Evolutionary conservation across 2,329 filamentous ascomycete genomes (phyloP).

Genomic region (Lojkania enalia): DNA sequence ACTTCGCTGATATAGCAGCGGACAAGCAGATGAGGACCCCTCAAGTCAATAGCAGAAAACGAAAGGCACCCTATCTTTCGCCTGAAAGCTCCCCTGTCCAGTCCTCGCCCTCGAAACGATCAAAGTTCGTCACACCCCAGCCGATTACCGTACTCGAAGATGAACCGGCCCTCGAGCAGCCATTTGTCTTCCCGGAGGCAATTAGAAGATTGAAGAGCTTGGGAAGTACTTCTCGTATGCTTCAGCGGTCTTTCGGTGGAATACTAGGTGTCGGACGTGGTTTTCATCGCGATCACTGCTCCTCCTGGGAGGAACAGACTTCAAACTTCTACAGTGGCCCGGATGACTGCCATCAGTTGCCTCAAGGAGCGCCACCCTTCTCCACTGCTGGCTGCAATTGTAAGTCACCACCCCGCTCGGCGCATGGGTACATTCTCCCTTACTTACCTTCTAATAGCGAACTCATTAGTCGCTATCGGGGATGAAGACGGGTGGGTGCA

Average conservation of each 20-base stretch:
- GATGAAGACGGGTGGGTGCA: conserved; percentile 70
- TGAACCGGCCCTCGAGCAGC: conserved; percentile 27
- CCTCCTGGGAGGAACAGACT: conserved; percentile 62
- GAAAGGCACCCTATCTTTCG: conserved; percentile 45
- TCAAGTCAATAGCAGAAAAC: conserved; percentile 36
- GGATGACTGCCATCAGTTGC: conserved; percentile 57
- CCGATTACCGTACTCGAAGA: conserved; percentile 41
- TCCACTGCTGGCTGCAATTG: conserved; percentile 68
- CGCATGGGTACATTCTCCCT: too few species aligned
- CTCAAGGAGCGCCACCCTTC: conserved; percentile 62
- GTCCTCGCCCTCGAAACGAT: conserved; percentile 48
- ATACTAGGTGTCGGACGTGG: conserved; percentile 45
- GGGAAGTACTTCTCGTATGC: conserved; percentile 42
- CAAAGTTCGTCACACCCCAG: conserved; percentile 31
- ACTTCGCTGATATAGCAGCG: conserved; percentile 39
- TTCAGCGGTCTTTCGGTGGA: conserved; percentile 54
- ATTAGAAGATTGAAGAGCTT: conserved; percentile 44
- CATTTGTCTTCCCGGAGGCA: conserved; percentile 31
- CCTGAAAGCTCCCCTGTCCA: conserved; percentile 47
- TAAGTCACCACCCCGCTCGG: conserved; percentile 52
- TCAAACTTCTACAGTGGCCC: conserved; percentile 62
- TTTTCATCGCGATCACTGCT: conserved; percentile 45
- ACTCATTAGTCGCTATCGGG: conserved; percentile 68
- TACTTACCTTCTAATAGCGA: conserved; percentile 49
- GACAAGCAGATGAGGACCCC: conserved; percentile 38